Evolutionary conservation across 345 rosid species (phyloP).

Genomic region (Geranium rotundifolium): DNA sequence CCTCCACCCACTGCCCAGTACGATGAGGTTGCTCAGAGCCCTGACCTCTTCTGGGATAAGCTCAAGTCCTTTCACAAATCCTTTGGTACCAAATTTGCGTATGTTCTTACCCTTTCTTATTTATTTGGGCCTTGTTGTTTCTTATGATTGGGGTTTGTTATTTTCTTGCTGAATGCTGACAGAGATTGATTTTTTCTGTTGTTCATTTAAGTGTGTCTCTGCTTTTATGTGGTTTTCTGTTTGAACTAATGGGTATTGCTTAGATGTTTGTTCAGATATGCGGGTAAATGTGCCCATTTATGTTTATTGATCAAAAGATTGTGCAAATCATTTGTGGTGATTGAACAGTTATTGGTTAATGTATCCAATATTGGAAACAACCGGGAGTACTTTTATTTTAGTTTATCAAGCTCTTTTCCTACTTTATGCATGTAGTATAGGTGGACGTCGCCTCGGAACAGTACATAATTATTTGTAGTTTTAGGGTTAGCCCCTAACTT

Average conservation of each 20-base stretch:
- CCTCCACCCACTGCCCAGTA: slow-evolving; percentile 40
- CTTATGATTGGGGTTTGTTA: neutral
- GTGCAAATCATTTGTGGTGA: neutral
- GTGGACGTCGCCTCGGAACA: too few relatives aligned
- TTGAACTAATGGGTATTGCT: neutral
- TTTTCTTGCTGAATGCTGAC: too few relatives aligned
- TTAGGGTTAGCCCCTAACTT: too few relatives aligned
- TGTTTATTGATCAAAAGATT: neutral
- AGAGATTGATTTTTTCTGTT: too few relatives aligned
- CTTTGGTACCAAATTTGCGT: slow-evolving; percentile 45
- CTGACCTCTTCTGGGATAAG: slow-evolving; percentile 67
- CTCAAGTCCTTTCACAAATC: slow-evolving; percentile 43
- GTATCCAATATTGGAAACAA: too few relatives aligned
- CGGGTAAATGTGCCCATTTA: neutral
- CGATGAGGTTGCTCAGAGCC: slow-evolving; percentile 48
- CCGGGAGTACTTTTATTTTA: too few relatives aligned
- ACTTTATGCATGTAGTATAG: too few relatives aligned
- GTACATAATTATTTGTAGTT: too few relatives aligned
- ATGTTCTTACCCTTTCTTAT: slow-evolving; percentile 9
- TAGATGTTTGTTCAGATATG: neutral
- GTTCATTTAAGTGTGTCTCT: neutral
- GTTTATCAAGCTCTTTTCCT: too few relatives aligned
- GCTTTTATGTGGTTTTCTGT: slow-evolving; percentile 3
- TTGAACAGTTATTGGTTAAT: neutral
- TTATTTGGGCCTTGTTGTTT: neutral